A percentile compares a stretch with the other conserved stretches of the same genome.
These are phyloP conservation scores for Uncinocarpus reesii DNA, from an alignment of 2,329 filamentous ascomycete genomes.

Conservation along the genomic window DNA sequence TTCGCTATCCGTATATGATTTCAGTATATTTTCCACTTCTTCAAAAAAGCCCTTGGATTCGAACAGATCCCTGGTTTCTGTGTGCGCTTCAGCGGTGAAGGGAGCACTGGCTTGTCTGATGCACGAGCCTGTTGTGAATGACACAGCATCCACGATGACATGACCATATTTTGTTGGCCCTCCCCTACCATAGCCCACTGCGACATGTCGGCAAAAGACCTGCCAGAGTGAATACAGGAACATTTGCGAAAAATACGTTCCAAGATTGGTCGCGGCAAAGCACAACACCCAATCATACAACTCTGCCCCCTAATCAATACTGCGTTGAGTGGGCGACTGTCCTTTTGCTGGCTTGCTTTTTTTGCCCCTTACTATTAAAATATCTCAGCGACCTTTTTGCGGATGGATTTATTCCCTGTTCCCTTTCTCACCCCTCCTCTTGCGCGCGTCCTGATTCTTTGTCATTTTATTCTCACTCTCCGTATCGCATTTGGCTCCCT, in stretches of 20 bases:
- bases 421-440: not conserved
- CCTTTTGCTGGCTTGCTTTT: not conserved
- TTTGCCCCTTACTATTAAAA: not conserved
- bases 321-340: not conserved
- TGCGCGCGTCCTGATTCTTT: not conserved
- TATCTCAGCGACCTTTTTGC: not conserved
- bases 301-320: not conserved
- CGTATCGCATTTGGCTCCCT: constrained; percentile 4
- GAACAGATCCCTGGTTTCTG: constrained; percentile 7
- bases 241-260: not conserved
- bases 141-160: constrained; percentile 1
- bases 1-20: not conserved
- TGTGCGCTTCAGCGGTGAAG: not conserved
- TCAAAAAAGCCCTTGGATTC: constrained; percentile 4
- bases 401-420: not conserved
- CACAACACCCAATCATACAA: not conserved
- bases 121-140: constrained; percentile 3
- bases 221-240: not conserved
- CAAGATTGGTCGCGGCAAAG: not conserved
- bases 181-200: not conserved
- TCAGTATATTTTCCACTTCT: not conserved
- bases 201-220: not conserved
- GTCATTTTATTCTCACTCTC: not conserved
- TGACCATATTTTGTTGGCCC: constrained; percentile 3
- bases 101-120: not conserved